Evolutionary conservation across 257 asterid species (phyloP), one percentile per base, ranked within the genome.

Genomic region (Salvia miltiorrhiza): DNA sequence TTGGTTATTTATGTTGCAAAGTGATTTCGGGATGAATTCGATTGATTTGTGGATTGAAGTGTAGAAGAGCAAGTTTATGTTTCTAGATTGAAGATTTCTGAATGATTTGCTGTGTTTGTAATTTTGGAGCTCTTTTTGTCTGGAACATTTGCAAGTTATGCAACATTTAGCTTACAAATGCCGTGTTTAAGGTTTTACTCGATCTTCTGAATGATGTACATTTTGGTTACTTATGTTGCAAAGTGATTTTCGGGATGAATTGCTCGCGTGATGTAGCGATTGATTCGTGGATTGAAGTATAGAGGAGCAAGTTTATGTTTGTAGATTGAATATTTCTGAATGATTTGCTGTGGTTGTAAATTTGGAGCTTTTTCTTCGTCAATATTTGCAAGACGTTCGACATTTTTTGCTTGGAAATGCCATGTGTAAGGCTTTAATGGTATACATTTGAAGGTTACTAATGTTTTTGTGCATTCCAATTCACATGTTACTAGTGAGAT

Each of bases 401-500:
- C 9, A 19, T 17, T 69, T 17, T 69, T 69, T 59, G 49, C 47
- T 65, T 54, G 63, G 50, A 61, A 49, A 58, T 77, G 40, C 28
- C n/a, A n/a, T 57, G 54, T 58, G 12, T n/a, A n/a, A n/a, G n/a
- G n/a, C n/a, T 24, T 26, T 37, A 66, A 66, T 43, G 62, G 62
- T 69, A 10, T 59, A 28, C 49, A 35, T 59, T 50, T 44, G 65
- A 71, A 16, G 24, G 5, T 28, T 26, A 49, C 45, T 49, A 12
- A 50, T 52, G 65, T 23, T 33, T 68, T 50, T 67, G 61, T 30
- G 69, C 30, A 14, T 48, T 12, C 60, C 32, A 41, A 55, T 35
- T 68, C 44, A 44, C 39, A 65, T 49, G 60, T 73, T 50, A n/a
- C 70, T 61, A 67, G 96, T 56, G 87, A 78, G 70, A 74, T 62